These are phyloP conservation scores for Eragrostis tef DNA, from an alignment of 202 grass and related monocot genomes.

Conservation along the genomic window DNA sequence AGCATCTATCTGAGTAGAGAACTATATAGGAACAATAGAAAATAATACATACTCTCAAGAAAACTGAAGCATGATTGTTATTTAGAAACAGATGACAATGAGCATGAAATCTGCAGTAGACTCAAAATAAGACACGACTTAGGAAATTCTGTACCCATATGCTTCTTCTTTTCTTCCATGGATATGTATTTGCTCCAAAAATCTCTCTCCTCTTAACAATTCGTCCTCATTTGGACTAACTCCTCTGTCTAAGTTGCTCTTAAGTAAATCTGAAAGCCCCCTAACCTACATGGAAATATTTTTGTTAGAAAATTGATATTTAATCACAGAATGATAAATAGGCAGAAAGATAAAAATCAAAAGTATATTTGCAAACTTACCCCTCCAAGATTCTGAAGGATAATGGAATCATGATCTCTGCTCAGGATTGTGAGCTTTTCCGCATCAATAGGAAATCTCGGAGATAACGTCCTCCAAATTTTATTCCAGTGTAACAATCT, in stretches of 20 bases:
- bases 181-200: slow-evolving; percentile 91
- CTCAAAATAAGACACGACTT: too few species aligned
- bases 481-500: slow-evolving; percentile 57
- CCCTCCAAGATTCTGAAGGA: slow-evolving; percentile 78
- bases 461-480: slow-evolving; percentile 42
- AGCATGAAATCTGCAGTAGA: too few species aligned
- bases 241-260: slow-evolving; percentile 75
- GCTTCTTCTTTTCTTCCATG: slow-evolving; percentile 86
- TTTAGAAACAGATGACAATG: too few species aligned
- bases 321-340: too few species aligned
- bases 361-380: slow-evolving; percentile 53
- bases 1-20: too few species aligned
- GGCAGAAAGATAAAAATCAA: neutral
- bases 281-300: slow-evolving; percentile 58
- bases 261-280: slow-evolving; percentile 74
- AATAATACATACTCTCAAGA: too few species aligned
- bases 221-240: slow-evolving; percentile 61
- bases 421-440: slow-evolving; percentile 70
- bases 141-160: slow-evolving; percentile 61
- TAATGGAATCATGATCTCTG: slow-evolving; percentile 65
- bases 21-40: too few species aligned
- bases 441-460: slow-evolving; percentile 66
- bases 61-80: too few species aligned
- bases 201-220: slow-evolving; percentile 62
- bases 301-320: neutral